Percentiles rank a stretch among this genome's conserved stretches.
These are phyloP conservation scores for Mayamaea pseudoterrestris DNA, from an alignment of 108 stramenopile genomes.

Conservation along the genomic window DNA sequence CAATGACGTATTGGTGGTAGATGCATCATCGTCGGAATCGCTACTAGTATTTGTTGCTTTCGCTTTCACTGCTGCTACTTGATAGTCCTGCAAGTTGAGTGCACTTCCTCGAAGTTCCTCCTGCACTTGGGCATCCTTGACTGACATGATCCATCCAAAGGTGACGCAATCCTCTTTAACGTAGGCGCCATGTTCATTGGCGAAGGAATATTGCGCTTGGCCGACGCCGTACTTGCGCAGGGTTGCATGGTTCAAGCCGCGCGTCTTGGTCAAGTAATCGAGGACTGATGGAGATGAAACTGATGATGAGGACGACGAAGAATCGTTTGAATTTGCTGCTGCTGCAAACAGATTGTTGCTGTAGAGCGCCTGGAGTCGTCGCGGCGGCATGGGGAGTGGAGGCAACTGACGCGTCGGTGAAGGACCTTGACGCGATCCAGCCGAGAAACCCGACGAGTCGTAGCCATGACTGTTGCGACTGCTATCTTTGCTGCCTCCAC, in stretches of 20 bases:
- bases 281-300: no score
- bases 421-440: no score
- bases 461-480: no score
- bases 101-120: conserved; percentile 45
- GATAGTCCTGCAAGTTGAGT: not conserved
- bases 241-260: conserved; percentile 46
- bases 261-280: conserved; percentile 38
- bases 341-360: conserved; percentile 32
- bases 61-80: not conserved
- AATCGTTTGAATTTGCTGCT: conserved; percentile 1
- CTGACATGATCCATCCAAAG: conserved; percentile 87
- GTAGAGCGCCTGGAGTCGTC: conserved; percentile 35
- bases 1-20: not conserved
- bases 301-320: conserved; percentile 1
- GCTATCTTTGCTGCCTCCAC: no score
- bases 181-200: conserved; percentile 12
- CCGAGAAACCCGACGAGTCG: no score
- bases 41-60: no score
- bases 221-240: conserved; percentile 88
- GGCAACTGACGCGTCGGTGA: not conserved
- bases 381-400: conserved; percentile 51
- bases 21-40: conserved; percentile 10
- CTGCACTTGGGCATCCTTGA: conserved; percentile 37
- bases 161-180: conserved; percentile 33
- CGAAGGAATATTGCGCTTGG: conserved; percentile 58